Evolutionary conservation across 1,284 basidiomycete genomes (phyloP), one percentile per base, ranked within the genome.

Genomic region (Boletus mariae): DNA sequence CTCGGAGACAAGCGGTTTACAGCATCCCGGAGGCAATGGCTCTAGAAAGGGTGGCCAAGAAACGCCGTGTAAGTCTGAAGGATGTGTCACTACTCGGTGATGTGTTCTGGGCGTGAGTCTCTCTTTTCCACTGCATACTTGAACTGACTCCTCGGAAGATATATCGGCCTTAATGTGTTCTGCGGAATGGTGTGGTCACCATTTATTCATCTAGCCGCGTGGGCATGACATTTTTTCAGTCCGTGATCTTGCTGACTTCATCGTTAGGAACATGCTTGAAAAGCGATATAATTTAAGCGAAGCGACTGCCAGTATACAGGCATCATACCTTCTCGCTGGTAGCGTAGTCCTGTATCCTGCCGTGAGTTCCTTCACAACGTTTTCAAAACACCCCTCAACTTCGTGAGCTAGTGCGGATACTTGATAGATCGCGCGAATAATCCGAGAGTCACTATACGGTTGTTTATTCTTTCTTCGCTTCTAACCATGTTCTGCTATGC

Each of bases 121-220:
- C 38, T 56, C 15, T 35, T 28, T 31, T 32, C 34, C 43, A 11
- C 15, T 29, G 15, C 32, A 35, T 43, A 13, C 15, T 13, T 43
- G 51, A 25, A 17, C 47, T 68, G 44, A 71, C 32, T 26, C 51
- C 11, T 50, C n/a, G 10, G 4, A 59, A 85, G 84, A 20, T 88
- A 88, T 64, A 82, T 88, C 52, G 82, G 76, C 4, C 61, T 86
- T 17, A 91, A 91, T 58, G 68, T 91, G 7, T 71, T 90, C 15
- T 90, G 85, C 54, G 89, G 89, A n/a, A 75, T 80, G 56, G 83
- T 90, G 37, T 92, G 89, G 89, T 75, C 80, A 13, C 90, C 89
- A 1, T 91, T 90, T 64, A 81, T 81, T 12, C 88, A 92, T 63
- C 80, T 92, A 43, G 80, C 84, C 15, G 77, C 90, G 85, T 87